Percentiles rank a stretch among this genome's conserved stretches.
These are phyloP conservation scores for Vitis riparia DNA, from an alignment of 164 flowering plant species.

Conservation along the genomic window DNA sequence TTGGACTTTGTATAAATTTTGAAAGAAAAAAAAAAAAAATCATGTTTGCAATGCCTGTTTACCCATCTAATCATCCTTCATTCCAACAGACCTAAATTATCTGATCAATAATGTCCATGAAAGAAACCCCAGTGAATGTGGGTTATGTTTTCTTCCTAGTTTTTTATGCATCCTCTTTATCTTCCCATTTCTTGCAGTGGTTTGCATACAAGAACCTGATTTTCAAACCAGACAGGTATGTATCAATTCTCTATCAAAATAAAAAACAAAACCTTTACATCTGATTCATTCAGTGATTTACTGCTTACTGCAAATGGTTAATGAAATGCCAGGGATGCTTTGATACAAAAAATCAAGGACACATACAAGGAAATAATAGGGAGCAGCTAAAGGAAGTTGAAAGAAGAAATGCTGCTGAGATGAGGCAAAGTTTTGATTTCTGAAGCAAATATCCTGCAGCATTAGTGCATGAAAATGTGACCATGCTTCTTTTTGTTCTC, in stretches of 20 bases:
- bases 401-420: constrained; percentile 12
- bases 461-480: constrained; percentile 6
- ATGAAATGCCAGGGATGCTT: constrained; percentile 53
- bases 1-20: no score
- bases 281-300: no score
- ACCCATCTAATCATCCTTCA: no score
- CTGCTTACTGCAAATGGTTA: background rate
- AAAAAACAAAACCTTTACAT: background rate
- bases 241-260: background rate
- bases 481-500: constrained; percentile 13
- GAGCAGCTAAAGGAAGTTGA: constrained; percentile 34
- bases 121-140: background rate
- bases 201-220: constrained; percentile 80
- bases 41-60: no score
- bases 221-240: constrained; percentile 80
- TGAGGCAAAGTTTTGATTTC: background rate
- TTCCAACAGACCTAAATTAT: background rate
- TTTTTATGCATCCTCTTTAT: background rate
- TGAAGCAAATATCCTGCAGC: constrained; percentile 9
- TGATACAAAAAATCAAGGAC: constrained; percentile 58
- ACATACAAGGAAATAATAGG: constrained; percentile 62
- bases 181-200: constrained; percentile 58
- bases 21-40: no score
- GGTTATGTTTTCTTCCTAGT: background rate
- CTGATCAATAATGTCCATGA: background rate